Evolutionary conservation across 169 alveolate species (phyloP), one percentile per base, ranked within the genome.

Genomic region (Miamiensis avidus): DNA sequence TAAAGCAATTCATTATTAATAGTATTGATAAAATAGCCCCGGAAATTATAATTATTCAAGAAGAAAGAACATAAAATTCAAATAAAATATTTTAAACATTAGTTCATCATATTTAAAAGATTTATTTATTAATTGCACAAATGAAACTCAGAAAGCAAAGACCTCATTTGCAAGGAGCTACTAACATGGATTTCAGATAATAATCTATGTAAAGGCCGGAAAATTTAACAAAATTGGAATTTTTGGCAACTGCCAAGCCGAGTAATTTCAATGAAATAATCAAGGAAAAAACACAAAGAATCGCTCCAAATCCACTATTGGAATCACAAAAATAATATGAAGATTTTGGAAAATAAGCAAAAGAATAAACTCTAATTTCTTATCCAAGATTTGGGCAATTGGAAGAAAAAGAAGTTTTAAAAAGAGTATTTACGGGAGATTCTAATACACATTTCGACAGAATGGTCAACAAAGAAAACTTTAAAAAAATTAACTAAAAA

Each of bases 91-190:
- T n/a, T n/a, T n/a, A n/a, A n/a, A n/a, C n/a, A n/a, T n/a, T n/a
- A n/a, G n/a, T n/a, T n/a, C n/a, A n/a, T n/a, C n/a, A n/a, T n/a
- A n/a, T n/a, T n/a, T n/a, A n/a, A n/a, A n/a, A n/a, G n/a, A n/a
- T n/a, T n/a, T n/a, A n/a, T n/a, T n/a, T n/a, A n/a, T n/a, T n/a
- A n/a, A n/a, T n/a, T n/a, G n/a, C n/a, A n/a, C n/a, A 11, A 11
- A 93, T 93, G 96, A 91, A 91, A 83, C 78, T 88, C 79, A 89
- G 94, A 84, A 91, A 87, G 75, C 93, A 91, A 28, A 85, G 96
- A 49, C 78, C 87, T n/a, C 96, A 93, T 87, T 81, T 72, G 29
- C 88, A 93, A 78, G 96, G 96, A 15, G 73, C 82, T 34, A 79
- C 96, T 25, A 93, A 93, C 78, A 78, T 91, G 34, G 96, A 93